phyloP scores from a whole-genome alignment of 768 basidiomycete genomes.

The Suillus fuscotomentosus region DNA sequence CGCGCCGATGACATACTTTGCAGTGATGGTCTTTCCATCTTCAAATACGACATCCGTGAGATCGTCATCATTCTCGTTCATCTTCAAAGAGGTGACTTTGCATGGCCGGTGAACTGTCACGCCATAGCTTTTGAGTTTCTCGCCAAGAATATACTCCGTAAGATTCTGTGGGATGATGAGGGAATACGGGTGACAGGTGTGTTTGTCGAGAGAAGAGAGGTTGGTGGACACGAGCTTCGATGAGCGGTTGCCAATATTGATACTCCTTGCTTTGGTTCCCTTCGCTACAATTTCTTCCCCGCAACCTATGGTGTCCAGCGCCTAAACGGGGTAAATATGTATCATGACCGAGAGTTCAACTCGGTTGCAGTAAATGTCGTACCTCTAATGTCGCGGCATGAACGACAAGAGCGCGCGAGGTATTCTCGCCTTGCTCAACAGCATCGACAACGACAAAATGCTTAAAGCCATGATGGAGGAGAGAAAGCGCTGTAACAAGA shows the following conservation, averaged over 20 bases:
- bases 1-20: constrained; percentile 50
- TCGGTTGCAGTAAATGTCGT: constrained; percentile 2
- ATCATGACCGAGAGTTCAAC: constrained; percentile 21
- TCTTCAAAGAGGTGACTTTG: constrained; percentile 38
- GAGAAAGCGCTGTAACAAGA: constrained; percentile 42
- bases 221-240: constrained; percentile 26
- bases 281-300: constrained; percentile 36
- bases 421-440: constrained; percentile 26
- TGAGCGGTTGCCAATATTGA: constrained; percentile 31
- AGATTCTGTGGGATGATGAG: constrained; percentile 42
- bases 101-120: constrained; percentile 36
- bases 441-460: constrained; percentile 47
- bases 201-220: constrained; percentile 33
- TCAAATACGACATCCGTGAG: constrained; percentile 44
- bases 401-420: constrained; percentile 44
- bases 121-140: constrained; percentile 30
- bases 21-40: constrained; percentile 39
- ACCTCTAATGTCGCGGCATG: constrained; percentile 57
- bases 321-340: constrained; percentile 32
- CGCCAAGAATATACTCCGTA: constrained; percentile 41
- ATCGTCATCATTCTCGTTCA: constrained; percentile 24
- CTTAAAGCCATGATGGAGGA: constrained; percentile 36
- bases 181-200: constrained; percentile 45
- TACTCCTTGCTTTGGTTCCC: constrained; percentile 31
- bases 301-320: constrained; percentile 44